These are phyloP conservation scores for Uronychia setigera DNA, from an alignment of 73 alveolate species.

Conservation along the genomic window DNA sequence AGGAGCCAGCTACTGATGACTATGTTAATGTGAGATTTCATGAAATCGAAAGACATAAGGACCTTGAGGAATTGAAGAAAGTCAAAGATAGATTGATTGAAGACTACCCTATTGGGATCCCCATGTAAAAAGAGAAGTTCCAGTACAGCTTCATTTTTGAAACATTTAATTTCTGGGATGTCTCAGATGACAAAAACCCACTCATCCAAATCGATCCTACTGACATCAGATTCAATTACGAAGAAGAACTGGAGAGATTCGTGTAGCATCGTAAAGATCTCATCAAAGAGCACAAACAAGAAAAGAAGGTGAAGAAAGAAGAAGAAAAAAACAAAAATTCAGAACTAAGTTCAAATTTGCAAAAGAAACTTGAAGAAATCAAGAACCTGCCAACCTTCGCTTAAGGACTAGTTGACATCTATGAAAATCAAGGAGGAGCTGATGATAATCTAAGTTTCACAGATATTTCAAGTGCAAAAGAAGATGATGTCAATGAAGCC, in stretches of 20 bases:
- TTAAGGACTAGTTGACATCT: neutral
- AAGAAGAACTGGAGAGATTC: slow-evolving; percentile 51
- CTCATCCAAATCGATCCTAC: slow-evolving; percentile 60
- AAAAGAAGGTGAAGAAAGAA: neutral
- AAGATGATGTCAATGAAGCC: neutral
- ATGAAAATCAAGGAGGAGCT: neutral
- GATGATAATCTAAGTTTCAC: neutral
- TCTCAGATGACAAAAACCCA: slow-evolving; percentile 20
- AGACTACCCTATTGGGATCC: slow-evolving; percentile 30
- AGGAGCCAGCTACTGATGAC: slow-evolving; percentile 52
- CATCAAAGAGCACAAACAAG: neutral
- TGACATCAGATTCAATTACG: slow-evolving; percentile 34
- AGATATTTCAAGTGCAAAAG: neutral
- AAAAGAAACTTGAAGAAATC: too few relatives aligned
- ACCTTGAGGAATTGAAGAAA: slow-evolving; percentile 23
- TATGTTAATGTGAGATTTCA: slow-evolving; percentile 20
- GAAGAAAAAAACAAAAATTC: neutral
- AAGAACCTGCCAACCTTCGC: neutral
- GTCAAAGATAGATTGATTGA: slow-evolving; percentile 28
- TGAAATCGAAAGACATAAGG: slow-evolving; percentile 22
- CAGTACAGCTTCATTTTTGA: slow-evolving; percentile 54
- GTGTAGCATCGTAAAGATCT: neutral
- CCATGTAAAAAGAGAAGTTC: slow-evolving; percentile 29
- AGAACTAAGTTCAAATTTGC: neutral
- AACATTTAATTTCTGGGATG: slow-evolving; percentile 21